Evolutionary conservation across 2,329 filamentous ascomycete genomes (phyloP).

Genomic region (Teratosphaeria zuluensis): DNA sequence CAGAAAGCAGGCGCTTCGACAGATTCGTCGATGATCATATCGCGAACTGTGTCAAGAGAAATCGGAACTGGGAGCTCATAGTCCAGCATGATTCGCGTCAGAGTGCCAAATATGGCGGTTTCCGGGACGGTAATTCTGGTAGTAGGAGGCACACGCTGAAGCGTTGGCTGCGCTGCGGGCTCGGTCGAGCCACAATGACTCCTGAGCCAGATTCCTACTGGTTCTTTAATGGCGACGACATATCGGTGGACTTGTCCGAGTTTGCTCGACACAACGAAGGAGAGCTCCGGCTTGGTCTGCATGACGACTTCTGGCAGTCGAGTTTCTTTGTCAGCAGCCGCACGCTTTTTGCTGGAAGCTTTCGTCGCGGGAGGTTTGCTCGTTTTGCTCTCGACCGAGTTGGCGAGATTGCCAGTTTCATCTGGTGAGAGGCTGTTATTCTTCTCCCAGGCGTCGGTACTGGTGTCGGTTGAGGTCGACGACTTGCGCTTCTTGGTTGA

Average conservation of each 20-base stretch:
- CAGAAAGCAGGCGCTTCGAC: background rate
- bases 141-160: background rate
- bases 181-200: background rate
- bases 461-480: background rate
- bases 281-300: background rate
- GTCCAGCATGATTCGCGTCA: conserved; percentile 2
- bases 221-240: background rate
- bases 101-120: conserved; percentile 1
- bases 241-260: background rate
- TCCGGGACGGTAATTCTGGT: conserved; percentile 3
- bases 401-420: background rate
- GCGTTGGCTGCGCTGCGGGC: background rate
- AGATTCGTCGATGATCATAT: background rate
- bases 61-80: conserved; percentile 2
- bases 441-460: background rate
- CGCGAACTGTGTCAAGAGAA: conserved; percentile 1
- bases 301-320: background rate
- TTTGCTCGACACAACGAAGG: background rate
- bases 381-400: background rate
- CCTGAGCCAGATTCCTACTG: background rate
- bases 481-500: background rate
- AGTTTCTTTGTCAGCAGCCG: background rate
- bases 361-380: background rate
- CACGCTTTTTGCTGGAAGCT: background rate
- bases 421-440: background rate